Base-by-base conservation (phyloP, 441 rosid species). In the Corymbia calophylla region DNA sequence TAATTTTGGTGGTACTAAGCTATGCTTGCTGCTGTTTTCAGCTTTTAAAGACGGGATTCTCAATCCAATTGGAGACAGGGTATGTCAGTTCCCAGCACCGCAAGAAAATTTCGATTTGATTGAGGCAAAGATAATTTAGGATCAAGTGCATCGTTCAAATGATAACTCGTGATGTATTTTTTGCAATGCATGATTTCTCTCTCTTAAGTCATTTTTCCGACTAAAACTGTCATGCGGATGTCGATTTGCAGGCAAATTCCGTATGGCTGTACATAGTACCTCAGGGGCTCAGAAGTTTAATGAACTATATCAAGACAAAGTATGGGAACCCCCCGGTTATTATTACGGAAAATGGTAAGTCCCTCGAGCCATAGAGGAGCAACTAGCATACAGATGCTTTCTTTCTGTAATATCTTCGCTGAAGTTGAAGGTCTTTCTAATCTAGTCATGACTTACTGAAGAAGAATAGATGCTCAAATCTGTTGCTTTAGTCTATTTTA, bases 211-310 rank as follows among this genome's bases (percentile, higher is more conserved):
- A 8, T 77, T 44, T 25, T 6, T 73, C 51, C 15, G 4, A 39
- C 29, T 77, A 12, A 23, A 39, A 39, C 84, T 23, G 32, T 51
- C 15, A 58, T 27, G 53, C 11, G 58, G 47, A 6, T 31, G 66
- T 88, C 51, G 47, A 70, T 80, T 53, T 92, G 89, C 94, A 98
- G 99, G 99, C 99, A 89, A 95, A 89, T 91, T 97, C 99, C 5
- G 92, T 98, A 91, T 98, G 99, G 99, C 82, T 98, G 88, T 98
- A 96, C 95, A 98, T 98, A 70, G 99, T 97, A 58, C 99, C 99
- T 49, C 93, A 87, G 84, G 98, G 99, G 54, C 95, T 98, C 94
- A 94, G 99, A 94, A 93, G 97, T 90, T 92, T 98, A 87, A 98
- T 97, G 99, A 96, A 96, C 80, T 96, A 98, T 93, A 92, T 98